phyloP scores from a whole-genome alignment of 768 basidiomycete species.

The Gymnopilus dilepis region DNA sequence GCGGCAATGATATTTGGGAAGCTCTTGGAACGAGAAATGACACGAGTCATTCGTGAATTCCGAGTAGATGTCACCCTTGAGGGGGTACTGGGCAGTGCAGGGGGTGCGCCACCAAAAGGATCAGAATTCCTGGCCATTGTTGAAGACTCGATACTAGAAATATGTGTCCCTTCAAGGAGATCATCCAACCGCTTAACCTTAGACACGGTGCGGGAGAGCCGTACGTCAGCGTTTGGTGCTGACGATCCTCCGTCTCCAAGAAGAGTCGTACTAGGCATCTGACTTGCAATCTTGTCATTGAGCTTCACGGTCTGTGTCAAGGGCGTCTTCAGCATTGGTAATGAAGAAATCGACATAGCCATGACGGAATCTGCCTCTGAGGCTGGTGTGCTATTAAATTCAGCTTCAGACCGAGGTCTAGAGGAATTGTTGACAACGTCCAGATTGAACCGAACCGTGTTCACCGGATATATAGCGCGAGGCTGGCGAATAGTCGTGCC shows the following conservation, averaged over 20 bases:
- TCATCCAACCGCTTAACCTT: not conserved
- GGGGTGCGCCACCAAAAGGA: not conserved
- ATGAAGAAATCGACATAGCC: constrained; percentile 8
- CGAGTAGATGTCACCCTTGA: not conserved
- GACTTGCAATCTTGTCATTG: not conserved
- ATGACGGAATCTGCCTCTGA: constrained; percentile 4
- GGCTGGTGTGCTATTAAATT: not conserved
- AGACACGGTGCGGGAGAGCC: not conserved
- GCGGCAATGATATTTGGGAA: constrained; percentile 3
- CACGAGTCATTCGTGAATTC: not conserved
- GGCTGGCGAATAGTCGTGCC: not conserved
- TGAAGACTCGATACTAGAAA: not conserved
- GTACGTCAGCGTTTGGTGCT: not conserved
- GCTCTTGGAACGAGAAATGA: constrained; percentile 1
- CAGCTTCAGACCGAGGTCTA: not conserved
- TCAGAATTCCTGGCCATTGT: not conserved
- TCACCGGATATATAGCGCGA: not conserved
- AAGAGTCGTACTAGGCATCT: not conserved
- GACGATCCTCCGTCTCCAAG: not conserved
- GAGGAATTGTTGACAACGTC: not conserved
- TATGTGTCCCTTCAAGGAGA: not conserved
- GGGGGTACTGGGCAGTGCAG: not conserved
- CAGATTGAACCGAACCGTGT: constrained; percentile 6
- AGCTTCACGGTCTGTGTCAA: not conserved
- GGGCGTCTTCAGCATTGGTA: constrained; percentile 6